These are phyloP conservation scores for Fraxinus xanthoxyloides DNA, from an alignment of 305 asterid species.

Conservation along the genomic window DNA sequence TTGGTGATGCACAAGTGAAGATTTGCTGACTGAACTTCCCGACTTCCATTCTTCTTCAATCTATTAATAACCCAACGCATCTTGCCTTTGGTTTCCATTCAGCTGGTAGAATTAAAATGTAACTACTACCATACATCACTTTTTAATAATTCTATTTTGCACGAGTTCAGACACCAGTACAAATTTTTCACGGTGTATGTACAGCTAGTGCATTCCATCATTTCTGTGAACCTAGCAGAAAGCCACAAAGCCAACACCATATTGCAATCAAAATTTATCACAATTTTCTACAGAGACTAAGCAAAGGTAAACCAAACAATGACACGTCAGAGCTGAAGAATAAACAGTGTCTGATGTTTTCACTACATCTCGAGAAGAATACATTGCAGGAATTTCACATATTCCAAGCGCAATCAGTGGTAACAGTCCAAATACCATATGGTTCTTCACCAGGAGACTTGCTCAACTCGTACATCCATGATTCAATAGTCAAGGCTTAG, in stretches of 20 bases:
- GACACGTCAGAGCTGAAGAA: not conserved
- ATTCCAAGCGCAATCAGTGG: not conserved
- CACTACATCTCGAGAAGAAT: not conserved
- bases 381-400: not conserved
- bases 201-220: not conserved
- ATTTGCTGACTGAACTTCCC: not conserved
- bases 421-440: not conserved
- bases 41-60: not conserved
- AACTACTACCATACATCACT: not conserved
- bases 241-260: not conserved
- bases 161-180: not conserved
- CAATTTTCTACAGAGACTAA: not conserved
- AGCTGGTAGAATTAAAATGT: not conserved
- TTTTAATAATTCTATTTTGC: not conserved
- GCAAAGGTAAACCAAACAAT: not conserved
- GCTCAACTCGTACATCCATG: not conserved
- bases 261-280: not conserved
- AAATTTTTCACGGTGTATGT: not conserved
- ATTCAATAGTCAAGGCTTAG: not conserved
- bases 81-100: not conserved
- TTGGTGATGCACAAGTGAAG: not conserved
- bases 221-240: not conserved
- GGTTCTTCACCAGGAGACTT: not conserved
- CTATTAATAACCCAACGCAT: not conserved
- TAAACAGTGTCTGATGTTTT: not conserved